phyloP scores from a whole-genome alignment of 768 basidiomycete species.

The Lepiota subincarnata region DNA sequence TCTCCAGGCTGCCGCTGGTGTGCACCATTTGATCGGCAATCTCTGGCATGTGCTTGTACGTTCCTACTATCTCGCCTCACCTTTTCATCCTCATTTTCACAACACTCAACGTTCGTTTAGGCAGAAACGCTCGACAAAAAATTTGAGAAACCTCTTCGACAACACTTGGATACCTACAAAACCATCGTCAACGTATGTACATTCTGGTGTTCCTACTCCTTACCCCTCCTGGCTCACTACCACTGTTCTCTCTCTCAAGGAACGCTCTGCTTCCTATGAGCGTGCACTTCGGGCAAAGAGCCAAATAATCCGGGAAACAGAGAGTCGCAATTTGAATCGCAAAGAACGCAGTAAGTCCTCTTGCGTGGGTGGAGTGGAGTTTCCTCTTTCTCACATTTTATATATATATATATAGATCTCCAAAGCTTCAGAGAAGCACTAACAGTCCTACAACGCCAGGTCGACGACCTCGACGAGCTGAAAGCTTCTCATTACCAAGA shows the following conservation, averaged over 20 bases:
- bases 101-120: slow-evolving; percentile 32
- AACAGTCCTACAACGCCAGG: slow-evolving; percentile 76
- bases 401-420: slow-evolving; percentile 50
- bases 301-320: slow-evolving; percentile 78
- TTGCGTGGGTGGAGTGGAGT: not conserved
- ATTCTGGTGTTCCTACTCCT: not conserved
- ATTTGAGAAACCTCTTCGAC: slow-evolving; percentile 86
- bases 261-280: slow-evolving; percentile 84
- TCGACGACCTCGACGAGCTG: slow-evolving; percentile 86
- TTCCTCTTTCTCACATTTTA: not conserved
- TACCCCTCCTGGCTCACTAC: not conserved
- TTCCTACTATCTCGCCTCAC: slow-evolving; percentile 15
- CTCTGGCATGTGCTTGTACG: slow-evolving; percentile 88
- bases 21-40: slow-evolving; percentile 89
- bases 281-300: slow-evolving; percentile 79
- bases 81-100: slow-evolving; percentile 2
- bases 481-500: slow-evolving; percentile 84
- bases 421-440: slow-evolving; percentile 86
- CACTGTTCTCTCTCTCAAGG: slow-evolving; percentile 38
- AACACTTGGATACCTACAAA: slow-evolving; percentile 78
- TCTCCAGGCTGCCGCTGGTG: slow-evolving; percentile 79
- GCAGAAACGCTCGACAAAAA: slow-evolving; percentile 82
- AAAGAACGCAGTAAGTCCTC: slow-evolving; percentile 73
- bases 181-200: slow-evolving; percentile 58
- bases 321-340: slow-evolving; percentile 78